Base-by-base conservation (phyloP, 1,139 yeast species). In the Candida sanyaensis region DNA sequence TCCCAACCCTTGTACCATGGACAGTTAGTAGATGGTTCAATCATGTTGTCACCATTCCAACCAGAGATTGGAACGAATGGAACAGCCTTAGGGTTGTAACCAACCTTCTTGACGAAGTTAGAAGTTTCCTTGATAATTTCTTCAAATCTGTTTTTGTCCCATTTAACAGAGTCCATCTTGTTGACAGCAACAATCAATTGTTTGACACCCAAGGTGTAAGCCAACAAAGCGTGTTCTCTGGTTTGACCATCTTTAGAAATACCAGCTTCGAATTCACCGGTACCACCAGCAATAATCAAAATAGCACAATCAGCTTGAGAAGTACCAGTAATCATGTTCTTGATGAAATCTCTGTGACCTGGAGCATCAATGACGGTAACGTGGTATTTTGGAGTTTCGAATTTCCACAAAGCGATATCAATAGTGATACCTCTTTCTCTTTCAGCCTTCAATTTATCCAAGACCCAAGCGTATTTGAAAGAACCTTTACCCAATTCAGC, bases 401-500 rank as follows among this genome's bases (percentile, higher is more conserved):
- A 88, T 81, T 88, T 88, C 96, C 96, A 88, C 74, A 88, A 84
- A 77, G 96, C 96, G 68, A 88, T 88, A 77, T 88, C 96, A 68
- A 88, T 88, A 74, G 96, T 88, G 88, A 88, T 88, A 88, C 96
- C 96, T 84, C 96, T 88, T 80, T 88, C 96, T 81, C 96, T 86
- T 82, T 88, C 96, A 71, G 96, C 95, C 90, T 88, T 88, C 69
- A 89, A 81, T 80, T 89, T 89, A 83, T 89, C 96, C 71, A 89
- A 83, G 69, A 89, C 96, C 96, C 96, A 89, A 73, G 96, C 96
- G 92, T 89, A 89, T 85, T 89, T 89, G 95, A 89, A 89, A 74
- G 96, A 89, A 84, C 96, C 96, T 86, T 88, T 89, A 77, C 96
- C 96, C 76, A 89, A 87, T 81, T 89, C 96, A 73, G 96, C 96